A percentile compares a stretch with the other conserved stretches of the same genome.
Conservation (phyloP, 2,329 filamentous ascomycete genomes). For the Talaromyces funiculosus region DNA sequence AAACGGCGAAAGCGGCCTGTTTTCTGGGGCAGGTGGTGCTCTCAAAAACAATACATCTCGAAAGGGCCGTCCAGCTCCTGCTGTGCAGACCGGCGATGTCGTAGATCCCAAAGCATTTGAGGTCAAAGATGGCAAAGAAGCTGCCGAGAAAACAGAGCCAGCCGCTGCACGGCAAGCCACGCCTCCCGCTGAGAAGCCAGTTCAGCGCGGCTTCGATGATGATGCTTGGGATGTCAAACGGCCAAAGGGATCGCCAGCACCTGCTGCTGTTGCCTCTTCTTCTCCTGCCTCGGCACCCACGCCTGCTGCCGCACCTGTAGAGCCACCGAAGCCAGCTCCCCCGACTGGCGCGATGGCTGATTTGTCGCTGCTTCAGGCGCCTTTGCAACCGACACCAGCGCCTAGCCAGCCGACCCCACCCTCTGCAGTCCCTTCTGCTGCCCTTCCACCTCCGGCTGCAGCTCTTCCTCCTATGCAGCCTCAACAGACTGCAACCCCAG, state of each 20-base stretch:
- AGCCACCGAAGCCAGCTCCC: conserved; percentile 47
- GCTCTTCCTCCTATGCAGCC: conserved; percentile 37
- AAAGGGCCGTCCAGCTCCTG: conserved; percentile 80
- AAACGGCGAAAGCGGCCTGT: conserved; percentile 66
- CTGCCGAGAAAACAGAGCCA: conserved; percentile 39
- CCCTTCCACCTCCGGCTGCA: conserved; percentile 31
- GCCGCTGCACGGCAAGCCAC: conserved; percentile 47
- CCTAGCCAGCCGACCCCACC: conserved; percentile 47
- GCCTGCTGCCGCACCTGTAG: conserved; percentile 31
- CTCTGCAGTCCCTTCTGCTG: conserved; percentile 33
- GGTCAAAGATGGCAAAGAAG: conserved; percentile 50
- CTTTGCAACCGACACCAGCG: conserved; percentile 51
- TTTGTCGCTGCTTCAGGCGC: conserved; percentile 57
- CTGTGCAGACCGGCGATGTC: conserved; percentile 77
- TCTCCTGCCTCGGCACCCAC: conserved; percentile 36
- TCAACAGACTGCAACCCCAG: conserved; percentile 29
- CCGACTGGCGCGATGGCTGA: conserved; percentile 67
- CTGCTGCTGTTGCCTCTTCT: conserved; percentile 23
- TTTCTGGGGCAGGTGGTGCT: conserved; percentile 86
- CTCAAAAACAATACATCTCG: conserved; percentile 83
- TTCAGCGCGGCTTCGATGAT: conserved; percentile 73
- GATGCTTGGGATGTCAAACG: conserved; percentile 97
- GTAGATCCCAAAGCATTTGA: conserved; percentile 84
- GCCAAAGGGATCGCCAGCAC: conserved; percentile 44
- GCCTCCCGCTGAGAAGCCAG: conserved; percentile 46